A percentile compares a stretch with the other conserved stretches of the same genome.
Conservation (phyloP, 192 early-diverging fungal genomes). For the Podila horticola region DNA sequence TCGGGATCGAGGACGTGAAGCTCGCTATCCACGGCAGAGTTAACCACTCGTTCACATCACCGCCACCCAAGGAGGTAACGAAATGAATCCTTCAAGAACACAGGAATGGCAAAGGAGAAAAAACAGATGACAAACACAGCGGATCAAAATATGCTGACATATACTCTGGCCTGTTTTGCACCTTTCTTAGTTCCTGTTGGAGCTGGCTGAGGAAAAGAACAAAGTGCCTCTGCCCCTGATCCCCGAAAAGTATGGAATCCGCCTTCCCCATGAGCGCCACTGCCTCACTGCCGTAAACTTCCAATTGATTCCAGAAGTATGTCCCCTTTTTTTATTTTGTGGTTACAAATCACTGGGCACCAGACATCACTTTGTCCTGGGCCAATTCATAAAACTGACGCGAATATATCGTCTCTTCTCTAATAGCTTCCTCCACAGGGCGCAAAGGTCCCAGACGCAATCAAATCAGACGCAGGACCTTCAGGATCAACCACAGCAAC, state of each 20-base stretch:
- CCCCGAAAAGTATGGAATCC: constrained; percentile 81
- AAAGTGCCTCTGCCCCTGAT: constrained; percentile 80
- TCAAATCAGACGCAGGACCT: constrained; percentile 4
- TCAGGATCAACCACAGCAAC: neutral
- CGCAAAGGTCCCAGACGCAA: neutral
- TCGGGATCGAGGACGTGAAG: constrained; percentile 87
- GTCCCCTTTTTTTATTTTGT: neutral
- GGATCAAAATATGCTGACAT: neutral
- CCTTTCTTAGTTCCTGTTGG: constrained; percentile 69
- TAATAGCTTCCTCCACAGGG: constrained; percentile 28
- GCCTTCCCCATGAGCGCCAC: constrained; percentile 79
- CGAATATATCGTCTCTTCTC: neutral
- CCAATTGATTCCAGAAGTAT: constrained; percentile 76
- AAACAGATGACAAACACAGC: neutral
- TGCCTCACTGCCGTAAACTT: constrained; percentile 83
- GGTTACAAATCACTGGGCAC: too few relatives aligned
- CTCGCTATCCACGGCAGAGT: constrained; percentile 93
- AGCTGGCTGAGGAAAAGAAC: constrained; percentile 82
- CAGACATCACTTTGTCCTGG: too few relatives aligned
- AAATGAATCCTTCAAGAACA: neutral
- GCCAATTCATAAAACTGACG: too few relatives aligned
- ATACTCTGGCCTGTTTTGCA: too few relatives aligned
- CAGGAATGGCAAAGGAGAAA: neutral
- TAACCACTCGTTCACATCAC: constrained; percentile 89
- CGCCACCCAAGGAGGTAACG: constrained; percentile 87